Base-by-base conservation (phyloP, 495 filamentous ascomycete genomes). In the Pyrenula massariospora region DNA sequence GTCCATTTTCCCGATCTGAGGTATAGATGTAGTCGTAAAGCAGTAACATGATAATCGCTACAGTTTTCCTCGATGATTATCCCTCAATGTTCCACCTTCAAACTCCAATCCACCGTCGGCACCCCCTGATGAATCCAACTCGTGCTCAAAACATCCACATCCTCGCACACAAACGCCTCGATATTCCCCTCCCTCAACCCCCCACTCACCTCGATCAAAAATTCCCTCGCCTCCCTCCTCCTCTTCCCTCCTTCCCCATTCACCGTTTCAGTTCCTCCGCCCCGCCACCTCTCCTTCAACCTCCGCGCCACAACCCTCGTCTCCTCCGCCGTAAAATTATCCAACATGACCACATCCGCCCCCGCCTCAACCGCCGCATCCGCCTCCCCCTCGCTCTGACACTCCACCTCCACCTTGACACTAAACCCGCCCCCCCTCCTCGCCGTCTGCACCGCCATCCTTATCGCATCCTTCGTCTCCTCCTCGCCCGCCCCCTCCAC, bases 41-140 rank as follows among this genome's bases (percentile, higher is more conserved):
- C n/a, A n/a, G n/a, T n/a, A n/a, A n/a, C n/a, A n/a, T n/a, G n/a
- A n/a, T n/a, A n/a, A n/a, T n/a, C n/a, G n/a, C n/a, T n/a, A n/a
- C n/a, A n/a, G n/a, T n/a, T n/a, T n/a, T n/a, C n/a, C n/a, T n/a
- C n/a, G n/a, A n/a, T n/a, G n/a, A n/a, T n/a, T n/a, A 42, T 15
- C 31, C 50, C 5, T 52, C 50, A 74, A 56, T 77, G 75, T 25
- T 76, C 73, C 54, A 98, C 89, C 78, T 98, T 98, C 48, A 98
- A 77, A 5, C 91, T 96, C 66, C 95, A 96, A 66, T 98, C 93
- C 48, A 98, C 83, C 69, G 95, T 91, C 48, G 82, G 78, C 3
- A 90, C 88, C 1, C 94, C 92, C 73, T 98, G 93, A 67, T 98
- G 93, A 60, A 98, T 96, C 48, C 88, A 89, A 64, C 92, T 96